phyloP scores from a whole-genome alignment of 2,329 filamentous ascomycete species.

The Colletotrichum tamarilloi region DNA sequence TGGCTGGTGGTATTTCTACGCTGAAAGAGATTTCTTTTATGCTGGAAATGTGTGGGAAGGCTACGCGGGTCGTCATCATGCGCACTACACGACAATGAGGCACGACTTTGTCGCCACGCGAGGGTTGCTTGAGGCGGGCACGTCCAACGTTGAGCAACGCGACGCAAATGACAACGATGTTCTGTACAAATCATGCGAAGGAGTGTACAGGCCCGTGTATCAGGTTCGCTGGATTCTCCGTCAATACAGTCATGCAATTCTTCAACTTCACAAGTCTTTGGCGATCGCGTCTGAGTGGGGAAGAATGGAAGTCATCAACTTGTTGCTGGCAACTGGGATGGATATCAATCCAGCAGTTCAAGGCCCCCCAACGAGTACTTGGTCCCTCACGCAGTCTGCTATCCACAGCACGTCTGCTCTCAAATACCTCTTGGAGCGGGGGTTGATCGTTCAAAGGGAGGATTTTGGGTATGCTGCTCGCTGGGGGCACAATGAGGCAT shows the following conservation, averaged over 20 bases:
- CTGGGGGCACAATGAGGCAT: background rate
- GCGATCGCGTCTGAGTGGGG: background rate
- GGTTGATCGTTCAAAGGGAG: background rate
- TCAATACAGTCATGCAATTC: background rate
- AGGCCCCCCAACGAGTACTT: no score
- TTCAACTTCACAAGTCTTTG: background rate
- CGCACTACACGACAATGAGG: background rate
- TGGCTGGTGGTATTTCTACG: conserved; percentile 7
- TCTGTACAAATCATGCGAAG: background rate
- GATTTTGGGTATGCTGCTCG: background rate
- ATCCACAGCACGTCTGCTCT: background rate
- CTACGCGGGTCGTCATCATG: background rate
- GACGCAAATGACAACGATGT: background rate
- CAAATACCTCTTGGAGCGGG: background rate
- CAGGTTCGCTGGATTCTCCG: background rate
- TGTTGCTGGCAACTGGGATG: background rate
- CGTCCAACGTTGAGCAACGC: background rate
- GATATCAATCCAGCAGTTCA: background rate
- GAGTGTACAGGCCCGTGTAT: no score
- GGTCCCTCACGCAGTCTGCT: background rate
- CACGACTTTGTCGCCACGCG: background rate
- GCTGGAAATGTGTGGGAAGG: background rate
- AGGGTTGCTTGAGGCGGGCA: background rate
- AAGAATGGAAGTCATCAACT: background rate
- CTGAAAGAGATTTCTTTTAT: background rate